phyloP scores from a whole-genome alignment of 129 eudicot species.

The Escallonia rubra region DNA sequence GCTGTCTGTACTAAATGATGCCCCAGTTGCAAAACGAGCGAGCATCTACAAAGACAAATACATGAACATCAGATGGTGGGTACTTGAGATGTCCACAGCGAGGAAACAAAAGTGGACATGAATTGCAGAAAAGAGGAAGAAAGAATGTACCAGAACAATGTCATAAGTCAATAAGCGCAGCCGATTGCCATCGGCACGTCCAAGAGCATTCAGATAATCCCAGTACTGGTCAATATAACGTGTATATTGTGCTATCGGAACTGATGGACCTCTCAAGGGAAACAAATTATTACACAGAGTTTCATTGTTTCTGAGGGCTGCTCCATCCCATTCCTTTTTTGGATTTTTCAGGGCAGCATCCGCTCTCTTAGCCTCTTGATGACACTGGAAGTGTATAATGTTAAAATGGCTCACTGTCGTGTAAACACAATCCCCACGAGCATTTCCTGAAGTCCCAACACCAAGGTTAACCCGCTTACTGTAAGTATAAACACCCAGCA shows the following conservation, averaged over 20 bases:
- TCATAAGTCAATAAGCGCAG: constrained; percentile 90
- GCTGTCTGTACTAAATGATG: constrained; percentile 78
- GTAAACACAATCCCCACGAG: constrained; percentile 94
- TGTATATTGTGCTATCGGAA: constrained; percentile 66
- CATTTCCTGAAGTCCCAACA: constrained; percentile 71
- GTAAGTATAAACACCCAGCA: constrained; percentile 87
- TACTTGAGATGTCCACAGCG: no score
- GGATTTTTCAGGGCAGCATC: constrained; percentile 88
- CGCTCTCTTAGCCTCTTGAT: constrained; percentile 98
- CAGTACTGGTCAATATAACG: constrained; percentile 92
- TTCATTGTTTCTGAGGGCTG: constrained; percentile 89
- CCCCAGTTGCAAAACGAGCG: constrained; percentile 99
- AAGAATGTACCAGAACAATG: constrained; percentile 70
- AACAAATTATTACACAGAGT: constrained; percentile 88
- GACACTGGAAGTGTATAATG: constrained; percentile 94
- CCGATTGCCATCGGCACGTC: constrained; percentile 97
- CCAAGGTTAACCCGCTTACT: constrained; percentile 96
- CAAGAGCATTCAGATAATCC: constrained; percentile 93
- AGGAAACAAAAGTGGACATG: background rate
- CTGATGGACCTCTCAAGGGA: constrained; percentile 86
- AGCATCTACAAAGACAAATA: constrained; percentile 60
- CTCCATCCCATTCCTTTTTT: constrained; percentile 99
- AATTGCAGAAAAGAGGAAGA: background rate
- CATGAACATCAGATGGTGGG: background rate
- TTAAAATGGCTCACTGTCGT: constrained; percentile 97